Evolutionary conservation across 495 filamentous ascomycete genomes (phyloP), one percentile per base, ranked within the genome.

Genomic region (Chaetomidium leptoderma): DNA sequence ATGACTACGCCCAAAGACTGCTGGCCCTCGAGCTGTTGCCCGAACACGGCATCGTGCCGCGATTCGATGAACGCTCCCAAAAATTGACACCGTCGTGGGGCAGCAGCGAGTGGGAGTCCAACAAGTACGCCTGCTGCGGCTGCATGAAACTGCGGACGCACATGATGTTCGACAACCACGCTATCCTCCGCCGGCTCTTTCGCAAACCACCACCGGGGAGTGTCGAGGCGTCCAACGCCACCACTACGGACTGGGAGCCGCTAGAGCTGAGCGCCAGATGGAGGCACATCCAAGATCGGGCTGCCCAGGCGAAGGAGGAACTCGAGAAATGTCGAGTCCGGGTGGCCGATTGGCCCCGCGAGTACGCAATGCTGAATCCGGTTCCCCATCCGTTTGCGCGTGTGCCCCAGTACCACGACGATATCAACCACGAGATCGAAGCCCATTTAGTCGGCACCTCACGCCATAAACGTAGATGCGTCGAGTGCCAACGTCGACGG

Each of bases 11-110:
- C 19, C 53, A 59, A 6, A 61, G 64, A 0, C 59, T 69, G 33
- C 62, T 69, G 4, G 61, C 61, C 17, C 66, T 69, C 10, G 66
- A 69, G 48, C 59, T 66, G 6, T 35, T 49, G 16, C 66, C 64
- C 11, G 54, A 64, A 10, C 10, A 52, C 27, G 66, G 66, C 24
- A 62, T 68, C 21, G 53, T 60, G 39, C 66, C 66, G 0, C 19
- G 43, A 26, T 51, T 63, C 26, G 46, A 54, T 11, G 30, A 40
- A 7, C 19, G 16, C 36, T 24, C 49, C 36, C 40, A 51, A 29
- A 33, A 32, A 9, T 6, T 63, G 19, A 21, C 37, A 5, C 66
- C 66, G 11, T 46, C 55, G 3, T 46, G 35, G 0, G 40, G 36
- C 21, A 26, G 44, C 37, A 16, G 21, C 0, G 53, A 52, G 23